Evolutionary conservation across 108 stramenopile species (phyloP), one percentile per base, ranked within the genome.

Genomic region (Hondaea fermentalgiana): DNA sequence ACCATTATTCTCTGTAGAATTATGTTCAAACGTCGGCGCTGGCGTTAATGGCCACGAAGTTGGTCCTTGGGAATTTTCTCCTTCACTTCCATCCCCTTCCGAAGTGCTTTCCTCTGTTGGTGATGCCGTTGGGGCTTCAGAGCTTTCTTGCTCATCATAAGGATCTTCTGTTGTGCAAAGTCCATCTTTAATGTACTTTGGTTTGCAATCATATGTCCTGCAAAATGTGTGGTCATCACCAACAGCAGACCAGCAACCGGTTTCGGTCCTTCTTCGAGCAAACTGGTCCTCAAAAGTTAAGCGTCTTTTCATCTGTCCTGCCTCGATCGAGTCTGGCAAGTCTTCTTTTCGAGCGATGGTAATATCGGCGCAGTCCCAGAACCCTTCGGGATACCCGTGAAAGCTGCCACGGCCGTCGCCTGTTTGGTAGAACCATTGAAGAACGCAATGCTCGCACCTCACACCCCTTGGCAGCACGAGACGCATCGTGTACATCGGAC

Each of bases 361-460:
- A 55, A n/a, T 17, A 89, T 76, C 47, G 0, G 29, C 49, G 69
- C 89, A 90, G 19, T 87, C 43, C 87, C 83, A 60, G 28, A 90
- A 92, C 17, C 90, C 91, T 44, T 92, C 91, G 21, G 90, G 89
- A 21, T 44, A 60, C 44, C 88, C 92, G 23, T 76, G 25, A 28
- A 76, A n/a, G 44, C 91, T 90, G 59, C 95, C 95, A 19, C 92
- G 95, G 2, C 55, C 55, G 16, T 57, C 55, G 0, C 16, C 55
- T 0, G 95, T 96, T 5, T 93, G 59, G 87, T 96, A 96, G 45
- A 89, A 90, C 95, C 95, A 96, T 60, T 95, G 94, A n/a, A 94
- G 60, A 19, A 95, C 69, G n/a, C 94, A 90, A 51, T 91, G 59
- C 53, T 94, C 93, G 1, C 96, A 94, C 28, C 57, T 64, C 19